A percentile compares a stretch with the other conserved stretches of the same genome.
These are phyloP conservation scores for Parafenestella ontariensis DNA, from an alignment of 2,329 filamentous ascomycete species.

Conservation along the genomic window DNA sequence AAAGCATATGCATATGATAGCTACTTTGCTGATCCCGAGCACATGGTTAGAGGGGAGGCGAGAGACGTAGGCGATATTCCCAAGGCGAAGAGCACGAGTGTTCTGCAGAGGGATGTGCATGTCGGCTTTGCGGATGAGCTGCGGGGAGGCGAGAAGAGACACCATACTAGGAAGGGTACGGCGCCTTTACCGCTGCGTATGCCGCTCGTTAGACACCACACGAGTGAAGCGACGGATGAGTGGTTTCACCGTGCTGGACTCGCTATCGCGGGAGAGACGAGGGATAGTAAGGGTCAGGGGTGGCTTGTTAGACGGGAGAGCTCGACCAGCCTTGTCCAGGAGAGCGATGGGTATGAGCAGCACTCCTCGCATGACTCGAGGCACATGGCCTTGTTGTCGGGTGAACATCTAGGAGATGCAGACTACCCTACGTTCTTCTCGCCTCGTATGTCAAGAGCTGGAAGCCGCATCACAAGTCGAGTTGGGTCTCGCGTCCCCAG, in stretches of 20 bases:
- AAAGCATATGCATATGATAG: slow-evolving; percentile 41
- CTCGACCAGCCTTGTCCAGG: slow-evolving; percentile 60
- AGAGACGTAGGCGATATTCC: slow-evolving; percentile 47
- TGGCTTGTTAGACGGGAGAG: slow-evolving; percentile 65
- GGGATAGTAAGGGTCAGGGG: slow-evolving; percentile 68
- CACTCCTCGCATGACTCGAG: slow-evolving; percentile 29
- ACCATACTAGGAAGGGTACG: slow-evolving; percentile 42
- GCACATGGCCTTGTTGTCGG: slow-evolving; percentile 40
- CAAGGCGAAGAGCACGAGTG: slow-evolving; percentile 56
- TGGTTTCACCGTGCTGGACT: slow-evolving; percentile 67
- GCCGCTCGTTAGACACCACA: slow-evolving; percentile 38
- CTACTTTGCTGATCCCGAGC: slow-evolving; percentile 39
- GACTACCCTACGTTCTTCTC: slow-evolving; percentile 43
- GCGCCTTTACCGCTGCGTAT: slow-evolving; percentile 36
- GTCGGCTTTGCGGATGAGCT: slow-evolving; percentile 36
- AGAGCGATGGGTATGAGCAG: slow-evolving; percentile 45
- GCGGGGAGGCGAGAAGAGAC: slow-evolving; percentile 13
- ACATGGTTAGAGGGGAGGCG: slow-evolving; percentile 10
- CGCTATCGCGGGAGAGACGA: slow-evolving; percentile 62
- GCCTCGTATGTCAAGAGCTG: slow-evolving; percentile 36
- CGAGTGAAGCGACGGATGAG: slow-evolving; percentile 52
- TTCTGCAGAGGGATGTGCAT: slow-evolving; percentile 43
- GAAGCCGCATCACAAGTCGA: slow-evolving; percentile 48
- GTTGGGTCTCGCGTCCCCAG: slow-evolving; percentile 49
- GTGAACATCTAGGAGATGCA: slow-evolving; percentile 42